Conservation (phyloP, 306 rosid genomes). For the Urtica urens region DNA sequence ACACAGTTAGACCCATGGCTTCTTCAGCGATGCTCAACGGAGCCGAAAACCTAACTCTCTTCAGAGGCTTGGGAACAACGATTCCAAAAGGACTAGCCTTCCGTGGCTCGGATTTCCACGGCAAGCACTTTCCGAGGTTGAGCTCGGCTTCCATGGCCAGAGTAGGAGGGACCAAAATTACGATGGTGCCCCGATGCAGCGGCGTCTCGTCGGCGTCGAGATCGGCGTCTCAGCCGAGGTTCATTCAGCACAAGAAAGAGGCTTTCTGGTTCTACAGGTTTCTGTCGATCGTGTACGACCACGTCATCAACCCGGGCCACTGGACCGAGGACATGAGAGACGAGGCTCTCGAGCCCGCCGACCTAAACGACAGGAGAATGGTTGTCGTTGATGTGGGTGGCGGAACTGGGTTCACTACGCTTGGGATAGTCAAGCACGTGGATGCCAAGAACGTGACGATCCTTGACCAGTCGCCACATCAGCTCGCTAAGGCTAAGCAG, state of each 20-base stretch:
- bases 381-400: constrained; percentile 83
- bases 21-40: constrained; percentile 62
- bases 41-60: constrained; percentile 43
- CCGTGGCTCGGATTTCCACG: constrained; percentile 34
- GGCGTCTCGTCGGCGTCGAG: constrained; percentile 61
- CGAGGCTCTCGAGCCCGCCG: constrained; percentile 89
- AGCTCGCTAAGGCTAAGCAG: constrained; percentile 87
- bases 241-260: constrained; percentile 85
- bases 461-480: constrained; percentile 91
- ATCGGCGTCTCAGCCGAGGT: constrained; percentile 82
- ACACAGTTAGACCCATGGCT: constrained; percentile 57
- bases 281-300: constrained; percentile 84
- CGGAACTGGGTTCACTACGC: constrained; percentile 83
- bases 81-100: constrained; percentile 43
- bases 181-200: constrained; percentile 40
- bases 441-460: constrained; percentile 90
- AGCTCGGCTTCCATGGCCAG: constrained; percentile 25
- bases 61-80: constrained; percentile 11
- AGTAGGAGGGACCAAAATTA: constrained; percentile 19
- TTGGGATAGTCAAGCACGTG: constrained; percentile 81
- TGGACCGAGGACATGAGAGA: constrained; percentile 99
- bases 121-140: constrained; percentile 27
- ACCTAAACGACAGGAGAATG: constrained; percentile 55
- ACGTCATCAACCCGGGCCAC: constrained; percentile 78
- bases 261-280: constrained; percentile 94